Conservation (phyloP, 2,329 filamentous ascomycete species). For the Diaporthe citriasiana region DNA sequence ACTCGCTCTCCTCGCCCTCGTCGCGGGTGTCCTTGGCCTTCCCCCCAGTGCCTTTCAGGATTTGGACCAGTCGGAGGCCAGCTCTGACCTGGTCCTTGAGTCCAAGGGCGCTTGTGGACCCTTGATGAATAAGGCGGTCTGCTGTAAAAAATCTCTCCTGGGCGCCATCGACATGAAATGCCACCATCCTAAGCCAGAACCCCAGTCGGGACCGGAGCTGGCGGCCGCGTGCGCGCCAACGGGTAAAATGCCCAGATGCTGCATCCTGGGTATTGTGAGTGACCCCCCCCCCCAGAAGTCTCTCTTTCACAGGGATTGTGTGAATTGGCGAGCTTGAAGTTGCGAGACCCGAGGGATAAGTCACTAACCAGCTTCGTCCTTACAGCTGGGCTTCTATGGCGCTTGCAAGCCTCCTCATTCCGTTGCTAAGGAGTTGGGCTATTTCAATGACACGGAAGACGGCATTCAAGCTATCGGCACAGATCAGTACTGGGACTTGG, state of each 20-base stretch:
- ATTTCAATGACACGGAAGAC: neutral
- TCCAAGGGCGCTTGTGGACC: neutral
- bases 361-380: neutral
- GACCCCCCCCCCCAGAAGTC: too few relatives aligned
- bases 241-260: neutral
- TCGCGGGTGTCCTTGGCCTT: neutral
- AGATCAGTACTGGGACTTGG: neutral
- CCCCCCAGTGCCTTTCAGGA: neutral
- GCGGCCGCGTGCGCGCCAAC: neutral
- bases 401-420: neutral
- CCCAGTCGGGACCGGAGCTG: neutral
- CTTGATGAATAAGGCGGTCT: neutral
- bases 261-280: slow-evolving; percentile 4
- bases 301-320: neutral
- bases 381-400: neutral
- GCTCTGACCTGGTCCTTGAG: too few relatives aligned
- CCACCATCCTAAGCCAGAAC: neutral
- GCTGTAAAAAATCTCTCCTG: neutral
- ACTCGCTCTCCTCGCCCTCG: neutral
- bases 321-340: neutral
- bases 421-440: neutral
- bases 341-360: neutral
- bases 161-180: neutral
- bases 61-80: neutral
- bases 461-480: neutral